phyloP scores from a whole-genome alignment of 2,329 filamentous ascomycete genomes.

The Colletotrichum abscissum region DNA sequence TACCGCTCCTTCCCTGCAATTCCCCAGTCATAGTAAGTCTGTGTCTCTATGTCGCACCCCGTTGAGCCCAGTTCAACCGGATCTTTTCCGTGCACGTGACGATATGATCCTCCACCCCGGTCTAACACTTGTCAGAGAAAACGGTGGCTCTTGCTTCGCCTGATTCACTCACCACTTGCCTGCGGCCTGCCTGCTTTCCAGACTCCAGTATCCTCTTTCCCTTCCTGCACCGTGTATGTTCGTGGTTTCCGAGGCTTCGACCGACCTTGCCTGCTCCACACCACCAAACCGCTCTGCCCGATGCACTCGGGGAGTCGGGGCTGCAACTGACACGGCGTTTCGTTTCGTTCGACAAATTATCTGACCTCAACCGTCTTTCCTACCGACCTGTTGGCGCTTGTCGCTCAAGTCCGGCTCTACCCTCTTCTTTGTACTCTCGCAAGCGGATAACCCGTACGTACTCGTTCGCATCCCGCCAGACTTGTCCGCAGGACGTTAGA shows the following conservation, averaged over 20 bases:
- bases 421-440: neutral
- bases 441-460: neutral
- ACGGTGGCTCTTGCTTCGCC: slow-evolving; percentile 16
- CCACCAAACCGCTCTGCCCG: slow-evolving; percentile 14
- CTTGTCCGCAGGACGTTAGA: neutral
- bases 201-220: neutral
- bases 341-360: slow-evolving; percentile 17
- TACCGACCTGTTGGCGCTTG: neutral
- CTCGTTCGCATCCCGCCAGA: slow-evolving; percentile 4
- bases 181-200: neutral
- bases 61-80: slow-evolving; percentile 8
- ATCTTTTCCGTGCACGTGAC: slow-evolving; percentile 29
- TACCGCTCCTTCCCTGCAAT: slow-evolving; percentile 18
- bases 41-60: too few species aligned
- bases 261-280: slow-evolving; percentile 1
- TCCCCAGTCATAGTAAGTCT: neutral
- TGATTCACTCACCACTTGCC: slow-evolving; percentile 21
- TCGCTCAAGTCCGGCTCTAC: neutral
- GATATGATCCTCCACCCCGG: neutral
- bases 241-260: neutral
- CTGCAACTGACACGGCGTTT: slow-evolving; percentile 27
- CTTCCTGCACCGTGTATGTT: neutral
- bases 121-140: slow-evolving; percentile 12
- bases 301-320: slow-evolving; percentile 2
- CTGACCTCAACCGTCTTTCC: slow-evolving; percentile 2